Percentiles rank a stretch among this genome's conserved stretches.
Conservation (phyloP, 441 rosid species). For the Syzygium syzygioides region DNA sequence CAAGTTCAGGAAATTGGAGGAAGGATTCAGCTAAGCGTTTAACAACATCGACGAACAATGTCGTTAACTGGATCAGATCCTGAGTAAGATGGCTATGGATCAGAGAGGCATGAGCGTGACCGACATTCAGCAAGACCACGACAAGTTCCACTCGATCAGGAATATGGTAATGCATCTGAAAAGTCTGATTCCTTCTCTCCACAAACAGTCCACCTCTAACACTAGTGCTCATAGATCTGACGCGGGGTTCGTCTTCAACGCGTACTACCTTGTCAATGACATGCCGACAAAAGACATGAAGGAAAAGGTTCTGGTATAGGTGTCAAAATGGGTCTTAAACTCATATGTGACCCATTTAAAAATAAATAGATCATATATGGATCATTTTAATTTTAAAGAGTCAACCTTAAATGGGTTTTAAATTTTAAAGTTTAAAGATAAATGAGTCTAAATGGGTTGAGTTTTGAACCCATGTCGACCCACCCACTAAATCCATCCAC, state of each 20-base stretch:
- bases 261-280: neutral
- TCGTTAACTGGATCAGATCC: accelerated
- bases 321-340: no score
- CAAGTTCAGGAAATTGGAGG: neutral
- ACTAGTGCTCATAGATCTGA: neutral
- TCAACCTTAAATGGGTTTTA: no score
- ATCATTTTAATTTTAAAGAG: no score
- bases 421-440: no score
- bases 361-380: no score
- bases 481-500: no score
- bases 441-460: no score
- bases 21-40: neutral
- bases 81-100: neutral
- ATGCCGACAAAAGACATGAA: accelerated
- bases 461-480: no score
- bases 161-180: neutral
- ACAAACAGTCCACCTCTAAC: neutral
- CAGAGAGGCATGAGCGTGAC: neutral
- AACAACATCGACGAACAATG: accelerated
- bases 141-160: neutral
- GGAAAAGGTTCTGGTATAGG: neutral
- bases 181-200: slow-evolving; percentile 21
- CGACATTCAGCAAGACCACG: neutral
- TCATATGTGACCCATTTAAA: no score
- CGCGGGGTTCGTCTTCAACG: neutral